Base-by-base conservation (phyloP, 495 filamentous ascomycete species). In the Podospora tetraspora region DNA sequence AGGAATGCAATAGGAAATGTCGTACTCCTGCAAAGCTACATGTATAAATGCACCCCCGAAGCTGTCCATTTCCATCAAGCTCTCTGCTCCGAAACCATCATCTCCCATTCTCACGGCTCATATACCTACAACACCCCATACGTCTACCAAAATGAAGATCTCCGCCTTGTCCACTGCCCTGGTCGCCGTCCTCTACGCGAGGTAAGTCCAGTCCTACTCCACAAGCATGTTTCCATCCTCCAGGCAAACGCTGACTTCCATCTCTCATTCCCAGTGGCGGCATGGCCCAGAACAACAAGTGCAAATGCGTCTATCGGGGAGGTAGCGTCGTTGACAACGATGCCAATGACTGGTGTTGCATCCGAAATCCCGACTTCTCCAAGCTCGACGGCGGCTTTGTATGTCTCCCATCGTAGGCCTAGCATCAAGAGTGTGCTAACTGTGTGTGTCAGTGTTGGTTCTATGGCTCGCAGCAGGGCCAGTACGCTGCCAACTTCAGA, bases 401-500 rank as follows among this genome's bases (percentile, higher is more conserved):
- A 57, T 19, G 56, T 57, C 22, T 6, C 56, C 16, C 6, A 21
- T 21, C 56, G 56, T 10, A 23, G 13, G 22, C 56, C 56, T 19
- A 57, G 22, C 56, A 57, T 23, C 19, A 23, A 57, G 19, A 57
- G 3, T 7, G 34, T 64, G 57, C 68, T 71, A 61, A 75, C 65
- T 19, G 32, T 24, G 21, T 10, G 8, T 12, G 56, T 57, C 22
- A 57, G 56, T 57, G 56, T 23, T 57, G 56, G 56, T 57, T 57
- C 56, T 57, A 57, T 57, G 56, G 56, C 56, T 57, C 56, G 22
- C 16, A 7, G 16, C 56, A 57, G 56, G 56, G 56, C 22, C 3
- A 57, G 56, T 57, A 5, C 22, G 56, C 56, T 13, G 19, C 56
- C 56, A 57, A 57, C 56, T 57, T 57, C 16, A 57, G 56, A 21